Conservation (phyloP, 164 flowering plant genomes). For the Chloranthus sessilifolius region DNA sequence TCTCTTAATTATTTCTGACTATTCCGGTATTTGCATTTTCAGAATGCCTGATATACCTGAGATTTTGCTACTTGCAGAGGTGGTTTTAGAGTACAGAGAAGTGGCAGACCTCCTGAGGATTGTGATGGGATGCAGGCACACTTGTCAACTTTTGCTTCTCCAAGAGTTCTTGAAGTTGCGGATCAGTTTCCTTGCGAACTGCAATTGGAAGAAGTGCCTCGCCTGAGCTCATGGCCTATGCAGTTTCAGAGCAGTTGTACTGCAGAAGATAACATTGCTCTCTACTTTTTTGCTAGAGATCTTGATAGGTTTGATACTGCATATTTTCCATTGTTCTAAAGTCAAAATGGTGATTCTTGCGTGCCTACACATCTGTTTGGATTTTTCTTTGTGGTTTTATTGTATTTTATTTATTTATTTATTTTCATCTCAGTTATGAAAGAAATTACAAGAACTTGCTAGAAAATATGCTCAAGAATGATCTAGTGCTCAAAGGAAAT, state of each 20-base stretch:
- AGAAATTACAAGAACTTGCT: constrained; percentile 56
- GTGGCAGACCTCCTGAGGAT: constrained; percentile 36
- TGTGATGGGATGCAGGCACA: constrained; percentile 90
- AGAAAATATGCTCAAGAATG: constrained; percentile 71
- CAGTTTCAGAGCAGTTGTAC: constrained; percentile 60
- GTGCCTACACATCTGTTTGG: neutral
- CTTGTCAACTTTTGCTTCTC: constrained; percentile 69
- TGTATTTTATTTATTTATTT: too few relatives aligned
- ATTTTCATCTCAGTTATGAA: constrained; percentile 50
- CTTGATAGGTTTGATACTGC: constrained; percentile 46
- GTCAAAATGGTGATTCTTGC: constrained; percentile 3
- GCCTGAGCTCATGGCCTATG: constrained; percentile 72
- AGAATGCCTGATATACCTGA: too few relatives aligned
- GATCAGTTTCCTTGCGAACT: constrained; percentile 49
- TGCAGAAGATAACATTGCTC: constrained; percentile 76
- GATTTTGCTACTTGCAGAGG: constrained; percentile 87
- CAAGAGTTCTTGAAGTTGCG: constrained; percentile 67
- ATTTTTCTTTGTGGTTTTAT: too few relatives aligned
- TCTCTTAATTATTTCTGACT: neutral
- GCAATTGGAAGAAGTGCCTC: constrained; percentile 63
- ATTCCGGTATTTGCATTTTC: neutral
- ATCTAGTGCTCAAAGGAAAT: constrained; percentile 80
- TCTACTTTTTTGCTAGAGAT: constrained; percentile 93
- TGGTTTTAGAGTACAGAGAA: constrained; percentile 60
- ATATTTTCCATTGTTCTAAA: neutral